Percentiles rank a stretch among this genome's conserved stretches.
Evolutionary conservation across 441 rosid genomes (phyloP).

Genomic region (Adansonia grandidieri): DNA sequence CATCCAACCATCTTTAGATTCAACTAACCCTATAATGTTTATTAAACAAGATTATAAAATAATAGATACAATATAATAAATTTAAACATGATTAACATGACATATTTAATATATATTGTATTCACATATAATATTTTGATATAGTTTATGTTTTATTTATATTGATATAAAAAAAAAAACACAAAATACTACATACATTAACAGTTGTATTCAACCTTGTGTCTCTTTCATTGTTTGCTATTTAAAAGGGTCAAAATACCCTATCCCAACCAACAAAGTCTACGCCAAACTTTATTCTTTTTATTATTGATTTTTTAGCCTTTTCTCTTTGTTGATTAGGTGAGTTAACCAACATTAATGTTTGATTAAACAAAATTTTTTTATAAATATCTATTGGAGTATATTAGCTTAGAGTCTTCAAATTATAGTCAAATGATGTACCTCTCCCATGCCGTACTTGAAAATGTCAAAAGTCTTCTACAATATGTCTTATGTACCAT

Average conservation of each 20-base stretch:
- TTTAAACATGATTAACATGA: too few species aligned
- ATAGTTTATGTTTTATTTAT: too few species aligned
- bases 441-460: not conserved
- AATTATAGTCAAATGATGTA: slow-evolving; percentile 14
- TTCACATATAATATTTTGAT: too few species aligned
- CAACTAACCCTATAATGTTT: not conserved
- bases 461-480: slow-evolving; percentile 16
- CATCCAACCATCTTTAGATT: slow-evolving; percentile 12
- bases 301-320: not conserved
- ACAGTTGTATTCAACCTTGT: not conserved
- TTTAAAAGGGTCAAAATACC: not conserved
- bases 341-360: not conserved
- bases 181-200: too few species aligned
- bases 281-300: not conserved
- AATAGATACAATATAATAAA: too few species aligned
- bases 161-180: too few species aligned
- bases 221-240: not conserved
- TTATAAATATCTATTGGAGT: not conserved
- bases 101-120: too few species aligned
- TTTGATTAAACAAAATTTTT: not conserved
- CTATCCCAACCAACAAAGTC: not conserved
- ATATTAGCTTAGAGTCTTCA: slow-evolving; percentile 2
- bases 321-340: slow-evolving; percentile 22
- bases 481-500: not conserved
- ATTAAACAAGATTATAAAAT: too few species aligned